Evolutionary conservation across 1,284 basidiomycete species (phyloP).

Genomic region (Moesziomyces sp.): DNA sequence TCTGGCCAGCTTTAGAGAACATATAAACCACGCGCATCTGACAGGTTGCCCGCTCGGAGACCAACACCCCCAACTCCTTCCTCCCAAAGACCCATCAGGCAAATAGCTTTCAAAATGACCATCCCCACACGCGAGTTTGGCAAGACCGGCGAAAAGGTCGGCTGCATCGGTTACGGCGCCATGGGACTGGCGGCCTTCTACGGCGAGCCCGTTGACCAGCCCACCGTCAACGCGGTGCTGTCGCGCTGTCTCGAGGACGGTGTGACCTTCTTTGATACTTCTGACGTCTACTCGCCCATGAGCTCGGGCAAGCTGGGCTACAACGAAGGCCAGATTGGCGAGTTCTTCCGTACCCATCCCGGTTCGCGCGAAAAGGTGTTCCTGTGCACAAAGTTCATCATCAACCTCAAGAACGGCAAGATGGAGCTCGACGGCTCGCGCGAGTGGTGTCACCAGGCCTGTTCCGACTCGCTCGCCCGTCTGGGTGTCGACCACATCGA

Average conservation of each 20-base stretch:
- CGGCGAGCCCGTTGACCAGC: constrained; percentile 29
- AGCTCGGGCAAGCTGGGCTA: constrained; percentile 54
- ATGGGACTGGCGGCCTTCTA: constrained; percentile 57
- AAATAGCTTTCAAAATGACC: constrained; percentile 12
- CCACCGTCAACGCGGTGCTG: constrained; percentile 31
- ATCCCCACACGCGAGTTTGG: constrained; percentile 51
- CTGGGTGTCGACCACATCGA: constrained; percentile 68
- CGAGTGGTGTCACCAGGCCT: constrained; percentile 66
- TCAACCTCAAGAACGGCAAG: constrained; percentile 36
- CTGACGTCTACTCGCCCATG: constrained; percentile 53
- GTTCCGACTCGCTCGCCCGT: constrained; percentile 64
- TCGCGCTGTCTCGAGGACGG: constrained; percentile 36
- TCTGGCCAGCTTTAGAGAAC: no score
- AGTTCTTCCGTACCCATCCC: constrained; percentile 64
- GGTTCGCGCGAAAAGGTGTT: constrained; percentile 67
- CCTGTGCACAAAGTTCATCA: constrained; percentile 69
- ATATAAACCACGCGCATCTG: no score
- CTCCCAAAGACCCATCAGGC: no score
- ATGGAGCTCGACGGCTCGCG: constrained; percentile 31
- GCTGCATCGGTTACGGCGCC: constrained; percentile 45
- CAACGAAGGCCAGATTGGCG: constrained; percentile 68
- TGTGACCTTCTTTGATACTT: constrained; percentile 44
- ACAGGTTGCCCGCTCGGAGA: no score
- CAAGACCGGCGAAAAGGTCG: constrained; percentile 34
- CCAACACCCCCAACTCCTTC: no score